phyloP scores from a whole-genome alignment of 768 basidiomycete genomes.

The Sarcomyxa edulis region DNA sequence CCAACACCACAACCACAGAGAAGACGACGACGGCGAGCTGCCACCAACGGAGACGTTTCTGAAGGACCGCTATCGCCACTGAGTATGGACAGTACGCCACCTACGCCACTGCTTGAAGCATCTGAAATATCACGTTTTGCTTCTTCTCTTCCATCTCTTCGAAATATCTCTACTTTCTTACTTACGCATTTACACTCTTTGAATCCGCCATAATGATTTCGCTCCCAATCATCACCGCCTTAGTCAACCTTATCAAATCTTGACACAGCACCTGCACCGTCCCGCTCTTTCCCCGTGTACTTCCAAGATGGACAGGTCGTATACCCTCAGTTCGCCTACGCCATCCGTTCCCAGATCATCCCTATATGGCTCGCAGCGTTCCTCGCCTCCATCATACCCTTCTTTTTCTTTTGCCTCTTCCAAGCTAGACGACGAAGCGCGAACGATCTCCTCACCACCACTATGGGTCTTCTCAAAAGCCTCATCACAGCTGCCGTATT shows the following conservation, averaged over 20 bases:
- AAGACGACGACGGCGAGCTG: constrained; percentile 30
- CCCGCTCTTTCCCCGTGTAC: constrained; percentile 36
- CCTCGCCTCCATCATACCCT: constrained; percentile 48
- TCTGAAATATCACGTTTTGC: too few species aligned
- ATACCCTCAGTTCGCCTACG: constrained; percentile 49
- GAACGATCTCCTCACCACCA: constrained; percentile 43
- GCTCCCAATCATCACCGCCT: too few species aligned
- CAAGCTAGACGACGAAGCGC: constrained; percentile 43
- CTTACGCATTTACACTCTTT: too few species aligned
- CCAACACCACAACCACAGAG: constrained; percentile 39
- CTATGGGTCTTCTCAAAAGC: constrained; percentile 48
- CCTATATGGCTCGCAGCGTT: constrained; percentile 50
- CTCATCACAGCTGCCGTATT: constrained; percentile 39
- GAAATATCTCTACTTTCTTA: too few species aligned
- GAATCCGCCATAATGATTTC: too few species aligned
- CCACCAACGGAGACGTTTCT: too few species aligned
- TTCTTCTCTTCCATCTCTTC: too few species aligned
- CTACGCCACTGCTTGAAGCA: too few species aligned
- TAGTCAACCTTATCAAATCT: too few species aligned
- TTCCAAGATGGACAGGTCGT: constrained; percentile 43
- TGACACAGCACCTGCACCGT: constrained; percentile 42
- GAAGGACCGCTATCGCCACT: too few species aligned
- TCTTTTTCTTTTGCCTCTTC: constrained; percentile 50
- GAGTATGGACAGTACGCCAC: too few species aligned
- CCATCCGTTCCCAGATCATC: constrained; percentile 44